phyloP scores from a whole-genome alignment of 2,329 filamentous ascomycete species.

The Sporothrix humicola region DNA sequence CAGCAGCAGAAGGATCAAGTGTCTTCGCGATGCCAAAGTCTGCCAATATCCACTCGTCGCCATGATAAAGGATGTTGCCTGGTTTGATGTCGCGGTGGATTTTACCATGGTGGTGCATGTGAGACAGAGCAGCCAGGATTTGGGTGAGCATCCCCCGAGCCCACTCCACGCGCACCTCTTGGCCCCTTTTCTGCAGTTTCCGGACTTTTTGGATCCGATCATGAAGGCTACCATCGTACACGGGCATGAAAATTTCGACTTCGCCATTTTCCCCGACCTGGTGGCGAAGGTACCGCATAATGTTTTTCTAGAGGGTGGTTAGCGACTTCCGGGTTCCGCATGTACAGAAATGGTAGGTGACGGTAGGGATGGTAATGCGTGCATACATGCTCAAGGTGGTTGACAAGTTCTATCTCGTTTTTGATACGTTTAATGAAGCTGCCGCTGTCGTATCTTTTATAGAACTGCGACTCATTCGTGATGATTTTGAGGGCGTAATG shows the following conservation, averaged over 20 bases:
- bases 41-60: background rate
- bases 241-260: slow-evolving; percentile 1
- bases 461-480: background rate
- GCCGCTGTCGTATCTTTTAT: background rate
- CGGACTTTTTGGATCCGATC: background rate
- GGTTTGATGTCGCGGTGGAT: background rate
- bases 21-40: background rate
- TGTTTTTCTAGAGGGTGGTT: background rate
- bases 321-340: background rate
- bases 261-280: background rate
- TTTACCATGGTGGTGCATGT: background rate
- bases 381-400: background rate
- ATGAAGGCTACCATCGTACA: background rate
- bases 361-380: background rate
- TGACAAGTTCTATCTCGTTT: background rate
- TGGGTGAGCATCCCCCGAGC: slow-evolving; percentile 4
- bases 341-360: background rate
- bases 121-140: background rate
- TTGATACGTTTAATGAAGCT: background rate
- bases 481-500: background rate
- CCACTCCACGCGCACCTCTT: background rate
- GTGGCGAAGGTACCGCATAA: background rate
- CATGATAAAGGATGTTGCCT: background rate
- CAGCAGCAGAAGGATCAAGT: background rate
- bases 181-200: background rate